phyloP scores from a whole-genome alignment of 345 rosid genomes.

The Jatropha curcas region DNA sequence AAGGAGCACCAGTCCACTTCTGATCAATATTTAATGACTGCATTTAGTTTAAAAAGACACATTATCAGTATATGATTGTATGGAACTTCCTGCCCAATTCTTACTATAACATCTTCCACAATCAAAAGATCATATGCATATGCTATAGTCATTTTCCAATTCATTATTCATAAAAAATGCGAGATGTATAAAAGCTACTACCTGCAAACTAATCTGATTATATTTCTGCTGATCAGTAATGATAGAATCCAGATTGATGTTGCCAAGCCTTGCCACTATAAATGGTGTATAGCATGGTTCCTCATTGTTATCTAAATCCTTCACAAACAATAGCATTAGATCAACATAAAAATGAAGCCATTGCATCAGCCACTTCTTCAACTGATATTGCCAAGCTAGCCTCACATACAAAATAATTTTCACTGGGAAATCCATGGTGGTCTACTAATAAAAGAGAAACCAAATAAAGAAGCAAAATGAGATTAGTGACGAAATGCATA shows the following conservation, averaged over 20 bases:
- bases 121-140: constrained; percentile 1
- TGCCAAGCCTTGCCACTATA: constrained; percentile 57
- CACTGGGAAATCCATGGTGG: background rate
- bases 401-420: background rate
- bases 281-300: constrained; percentile 50
- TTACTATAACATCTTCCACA: constrained; percentile 8
- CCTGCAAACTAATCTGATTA: constrained; percentile 70
- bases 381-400: background rate
- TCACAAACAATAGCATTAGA: constrained; percentile 34
- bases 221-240: constrained; percentile 65
- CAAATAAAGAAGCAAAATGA: background rate
- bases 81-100: background rate
- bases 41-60: constrained; percentile 22
- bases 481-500: background rate
- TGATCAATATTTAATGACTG: constrained; percentile 72
- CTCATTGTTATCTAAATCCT: constrained; percentile 54
- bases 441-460: constrained; percentile 7
- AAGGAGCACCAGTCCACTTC: constrained; percentile 85
- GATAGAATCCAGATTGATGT: constrained; percentile 58
- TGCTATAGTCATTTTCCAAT: background rate
- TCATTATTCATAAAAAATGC: background rate
- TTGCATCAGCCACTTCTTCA: constrained; percentile 1
- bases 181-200: constrained; percentile 24
- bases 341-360: background rate
- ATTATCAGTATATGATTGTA: constrained; percentile 8